Base-by-base conservation (phyloP, 805 yeast species). In the Ogataea degrootiae region DNA sequence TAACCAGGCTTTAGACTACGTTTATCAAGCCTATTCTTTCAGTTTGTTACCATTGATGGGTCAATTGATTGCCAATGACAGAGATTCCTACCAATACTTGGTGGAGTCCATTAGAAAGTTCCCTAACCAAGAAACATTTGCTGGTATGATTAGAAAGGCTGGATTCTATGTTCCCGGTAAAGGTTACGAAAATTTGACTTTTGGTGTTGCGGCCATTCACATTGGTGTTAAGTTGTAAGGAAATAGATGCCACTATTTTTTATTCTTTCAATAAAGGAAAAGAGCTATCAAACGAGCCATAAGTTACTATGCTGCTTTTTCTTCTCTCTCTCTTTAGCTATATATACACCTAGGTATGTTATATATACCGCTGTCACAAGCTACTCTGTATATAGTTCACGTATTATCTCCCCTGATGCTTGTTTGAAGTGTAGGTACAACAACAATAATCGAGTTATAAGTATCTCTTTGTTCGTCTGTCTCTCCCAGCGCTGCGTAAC, bases 141-240 rank as follows among this genome's bases (percentile, higher is more conserved):
- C 91, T 52, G 69, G 73, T 16, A 92, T 94, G 98, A 89, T 94
- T 60, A 81, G 89, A 64, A 84, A 87, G 60, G 98, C 98, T 7
- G 99, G 99, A 1, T 94, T 94, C 66, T 84, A 85, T 54, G 85
- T 87, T 47, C 95, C 95, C 58, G 89, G 88, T 46, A 79, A 78
- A 45, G 99, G 99, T 46, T 94, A 91, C 66, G 98, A 94, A 71
- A 87, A 87, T 67, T 76, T 94, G 61, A 87, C 97, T 12, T 87
- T 88, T 67, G 99, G 99, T 51, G 85, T 90, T 47, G 96, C 98
- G 46, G 92, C 96, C 44, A 90, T 94, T 55, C 99, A 94, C 64
- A 81, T 90, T 66, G 99, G 98, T 59, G 87, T 94, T 46, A 94
- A 94, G 70, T 74, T 88, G 54, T 89, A 71, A 69, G 19, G 33